Evolutionary conservation across 106 monocot species (phyloP), one percentile per base, ranked within the genome.

Genomic region (Dendrobium officinale): DNA sequence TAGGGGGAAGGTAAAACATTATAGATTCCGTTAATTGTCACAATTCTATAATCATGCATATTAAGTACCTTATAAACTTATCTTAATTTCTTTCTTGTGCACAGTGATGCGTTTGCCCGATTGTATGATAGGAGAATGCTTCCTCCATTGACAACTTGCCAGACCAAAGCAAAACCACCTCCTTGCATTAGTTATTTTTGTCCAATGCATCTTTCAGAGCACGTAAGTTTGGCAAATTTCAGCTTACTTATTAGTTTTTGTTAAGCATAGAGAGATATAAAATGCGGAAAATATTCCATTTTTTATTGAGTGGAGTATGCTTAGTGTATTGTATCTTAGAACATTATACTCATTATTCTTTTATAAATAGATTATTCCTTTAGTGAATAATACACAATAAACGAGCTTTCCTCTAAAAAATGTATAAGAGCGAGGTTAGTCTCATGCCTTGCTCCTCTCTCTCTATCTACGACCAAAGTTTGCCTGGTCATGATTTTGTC

Each of bases 81-180:
- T 80, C 10, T 81, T 81, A 75, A 4, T 75, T 16, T 75, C n/a
- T 75, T 75, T 42, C 9, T 20, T 0, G 19, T 51, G 5, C 43
- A 42, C 83, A 99, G 98, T 82, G 98, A 99, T 89, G 92, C 98
- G 79, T 95, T 99, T 91, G 98, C 83, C 24, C 92, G 98, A 54
- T 78, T 99, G 43, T 99, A 99, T 82, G 98, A 99, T 86, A 86
- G 98, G 80, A 95, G 98, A 83, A 99, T 99, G 98, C 86, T 99
- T 83, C 94, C 98, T 24, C 80, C 92, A 2, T 82, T 88, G 80
- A 95, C 91, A 81, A 93, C 98, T 40, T 90, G 82, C 78, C 86
- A 82, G 73, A 85, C 70, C 47, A 92, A 83, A 72, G 84, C 82
- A 81, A 89, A 87, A 58, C 87, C 95, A 56, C 93, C 98, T 80